Percentiles rank a stretch among this genome's conserved stretches.
These are phyloP conservation scores for Eucalyptus erythrocorys DNA, from an alignment of 345 rosid genomes.

Conservation along the genomic window DNA sequence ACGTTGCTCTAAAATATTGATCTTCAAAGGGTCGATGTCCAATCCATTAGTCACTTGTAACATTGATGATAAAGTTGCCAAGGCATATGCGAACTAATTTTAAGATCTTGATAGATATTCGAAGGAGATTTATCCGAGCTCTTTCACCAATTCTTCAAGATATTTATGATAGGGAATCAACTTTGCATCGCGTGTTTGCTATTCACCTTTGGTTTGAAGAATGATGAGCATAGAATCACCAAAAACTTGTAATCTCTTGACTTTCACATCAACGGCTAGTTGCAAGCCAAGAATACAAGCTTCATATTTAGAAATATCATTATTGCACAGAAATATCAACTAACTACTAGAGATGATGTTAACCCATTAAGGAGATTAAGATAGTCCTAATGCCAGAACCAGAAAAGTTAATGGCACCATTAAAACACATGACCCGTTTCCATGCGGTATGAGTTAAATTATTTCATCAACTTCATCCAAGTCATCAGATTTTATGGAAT, in stretches of 20 bases:
- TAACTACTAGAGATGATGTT: background rate
- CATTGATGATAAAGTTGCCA: too few species aligned
- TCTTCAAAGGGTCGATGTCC: too few species aligned
- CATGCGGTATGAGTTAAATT: too few species aligned
- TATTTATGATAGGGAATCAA: background rate
- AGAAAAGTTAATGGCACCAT: too few species aligned
- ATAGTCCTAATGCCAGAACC: rapidly evolving
- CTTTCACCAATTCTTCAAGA: background rate
- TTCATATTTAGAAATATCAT: background rate
- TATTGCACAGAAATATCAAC: too few species aligned
- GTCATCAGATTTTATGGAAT: background rate
- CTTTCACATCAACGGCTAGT: background rate
- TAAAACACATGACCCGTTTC: too few species aligned
- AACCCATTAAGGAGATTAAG: too few species aligned
- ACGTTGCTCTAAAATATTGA: too few species aligned
- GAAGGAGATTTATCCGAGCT: too few species aligned
- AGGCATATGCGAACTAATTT: too few species aligned
- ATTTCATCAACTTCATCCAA: too few species aligned
- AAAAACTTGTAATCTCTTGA: background rate
- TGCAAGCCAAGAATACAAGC: background rate
- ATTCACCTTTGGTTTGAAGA: background rate
- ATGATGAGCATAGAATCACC: background rate
- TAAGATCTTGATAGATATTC: background rate
- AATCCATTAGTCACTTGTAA: too few species aligned
- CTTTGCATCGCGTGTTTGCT: background rate